Base-by-base conservation (phyloP, 2,329 filamentous ascomycete species). In the Myriosclerotinia curreyana region DNA sequence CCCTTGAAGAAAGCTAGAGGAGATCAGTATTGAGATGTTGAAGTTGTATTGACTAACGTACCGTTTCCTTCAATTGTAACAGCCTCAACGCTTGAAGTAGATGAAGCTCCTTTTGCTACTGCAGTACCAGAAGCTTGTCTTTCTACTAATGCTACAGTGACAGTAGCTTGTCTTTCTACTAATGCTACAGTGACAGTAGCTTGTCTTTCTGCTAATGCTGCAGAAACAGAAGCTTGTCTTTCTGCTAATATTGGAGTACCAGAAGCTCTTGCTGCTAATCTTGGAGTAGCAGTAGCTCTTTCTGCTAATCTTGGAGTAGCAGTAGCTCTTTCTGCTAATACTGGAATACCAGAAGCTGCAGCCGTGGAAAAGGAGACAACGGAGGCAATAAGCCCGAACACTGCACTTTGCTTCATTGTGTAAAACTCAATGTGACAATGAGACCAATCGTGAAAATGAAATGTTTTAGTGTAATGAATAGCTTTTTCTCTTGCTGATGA, bases 1-100 rank as follows among this genome's bases (percentile, higher is more conserved):
- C 73, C 73, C 38, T 66, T 62, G 64, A 72, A 75, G 68, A 75
- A 75, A 62, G 74, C 73, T 74, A 49, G 14, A 46, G 2, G 46
- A 8, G 40, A 46, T 49, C 48, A 60, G 46, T 28, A 40, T 36
- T 25, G 8, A 59, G 11, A 20, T 9, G 2, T 40, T 22, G 2
- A 40, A n/a, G 20, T 42, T 34, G 36, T 25, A 3, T 49, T n/a
- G 48, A 20, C 40, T 8, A 34, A 54, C 65, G 36, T 56, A 71
- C 71, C 72, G 68, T 72, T 72, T 52, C 71, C 71, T 1, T 66
- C 68, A n/a, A 72, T 64, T 8, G 69, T 71, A 59, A 71, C 61
- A n/a, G 70, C 67, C 5, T 66, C 67, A 42, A 69, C 25, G 25
- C 34, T 50, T 28, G 61, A 22, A 22, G 69, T 71, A 6, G 67